These are phyloP conservation scores for Yarrowia porcina DNA, from an alignment of 805 yeast species.

Conservation along the genomic window DNA sequence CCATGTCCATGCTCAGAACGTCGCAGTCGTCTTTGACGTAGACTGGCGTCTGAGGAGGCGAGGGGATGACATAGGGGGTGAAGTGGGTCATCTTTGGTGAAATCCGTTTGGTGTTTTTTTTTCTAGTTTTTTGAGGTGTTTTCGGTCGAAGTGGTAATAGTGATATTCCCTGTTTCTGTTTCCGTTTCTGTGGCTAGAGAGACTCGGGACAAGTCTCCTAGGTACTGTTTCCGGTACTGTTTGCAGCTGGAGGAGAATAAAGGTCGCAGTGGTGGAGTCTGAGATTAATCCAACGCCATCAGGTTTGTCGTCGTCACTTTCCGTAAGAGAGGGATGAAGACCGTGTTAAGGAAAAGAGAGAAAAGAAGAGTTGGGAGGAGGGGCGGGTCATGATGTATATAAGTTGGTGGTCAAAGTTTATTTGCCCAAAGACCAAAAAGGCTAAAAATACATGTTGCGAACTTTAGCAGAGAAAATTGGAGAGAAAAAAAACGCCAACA, in stretches of 20 bases:
- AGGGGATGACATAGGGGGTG: constrained; percentile 22
- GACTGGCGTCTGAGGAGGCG: constrained; percentile 14
- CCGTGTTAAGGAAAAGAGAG: constrained; percentile 7
- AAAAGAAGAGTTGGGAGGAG: constrained; percentile 7
- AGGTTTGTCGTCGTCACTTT: constrained; percentile 26
- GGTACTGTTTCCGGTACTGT: constrained; percentile 27
- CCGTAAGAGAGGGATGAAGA: constrained; percentile 26
- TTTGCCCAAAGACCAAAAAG: neutral
- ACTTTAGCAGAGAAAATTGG: neutral
- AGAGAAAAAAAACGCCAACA: too few species aligned
- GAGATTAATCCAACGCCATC: constrained; percentile 25
- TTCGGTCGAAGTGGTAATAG: constrained; percentile 20
- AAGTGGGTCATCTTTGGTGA: constrained; percentile 21
- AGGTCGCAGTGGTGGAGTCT: constrained; percentile 16
- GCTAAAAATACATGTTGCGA: neutral
- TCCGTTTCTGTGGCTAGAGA: constrained; percentile 26
- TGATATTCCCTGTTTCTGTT: constrained; percentile 27
- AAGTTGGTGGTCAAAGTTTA: neutral
- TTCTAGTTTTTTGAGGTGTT: neutral
- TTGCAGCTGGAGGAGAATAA: constrained; percentile 18
- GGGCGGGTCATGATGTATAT: constrained; percentile 30
- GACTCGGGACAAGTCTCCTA: constrained; percentile 8
- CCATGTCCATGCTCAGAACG: neutral
- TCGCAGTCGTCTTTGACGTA: neutral
- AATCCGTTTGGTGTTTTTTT: neutral